phyloP scores from a whole-genome alignment of 441 rosid species.

The Populus hybrid region DNA sequence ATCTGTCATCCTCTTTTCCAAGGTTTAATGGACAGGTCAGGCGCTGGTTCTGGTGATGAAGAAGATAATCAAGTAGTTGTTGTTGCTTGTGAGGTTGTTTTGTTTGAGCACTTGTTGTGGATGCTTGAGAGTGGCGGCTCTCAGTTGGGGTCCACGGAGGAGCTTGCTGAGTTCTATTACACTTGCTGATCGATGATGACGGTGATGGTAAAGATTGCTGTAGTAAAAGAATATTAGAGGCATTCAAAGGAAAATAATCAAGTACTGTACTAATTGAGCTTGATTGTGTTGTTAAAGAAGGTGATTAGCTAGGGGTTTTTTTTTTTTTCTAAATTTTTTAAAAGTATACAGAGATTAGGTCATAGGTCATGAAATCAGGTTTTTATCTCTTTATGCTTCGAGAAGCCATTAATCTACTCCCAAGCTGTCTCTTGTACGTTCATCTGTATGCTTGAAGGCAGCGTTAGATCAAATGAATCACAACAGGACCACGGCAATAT shows the following conservation, averaged over 20 bases:
- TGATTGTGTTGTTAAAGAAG: background rate
- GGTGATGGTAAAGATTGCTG: background rate
- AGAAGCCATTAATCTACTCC: background rate
- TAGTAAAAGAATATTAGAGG: conserved; percentile 16
- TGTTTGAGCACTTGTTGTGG: conserved; percentile 93
- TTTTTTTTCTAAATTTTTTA: too few relatives aligned
- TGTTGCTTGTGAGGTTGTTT: conserved; percentile 80
- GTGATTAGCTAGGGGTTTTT: background rate
- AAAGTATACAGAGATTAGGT: too few relatives aligned
- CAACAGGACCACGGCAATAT: background rate
- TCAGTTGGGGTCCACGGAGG: conserved; percentile 61
- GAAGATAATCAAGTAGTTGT: conserved; percentile 36
- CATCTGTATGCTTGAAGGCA: background rate
- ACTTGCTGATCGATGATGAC: conserved; percentile 44
- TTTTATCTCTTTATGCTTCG: background rate
- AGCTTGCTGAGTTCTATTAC: conserved; percentile 59
- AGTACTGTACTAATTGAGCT: background rate
- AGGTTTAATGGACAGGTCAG: conserved; percentile 59
- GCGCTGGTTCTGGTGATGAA: conserved; percentile 15
- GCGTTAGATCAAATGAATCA: background rate
- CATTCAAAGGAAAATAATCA: background rate
- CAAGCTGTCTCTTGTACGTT: background rate
- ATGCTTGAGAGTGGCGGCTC: conserved; percentile 56
- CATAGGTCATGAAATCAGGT: background rate
- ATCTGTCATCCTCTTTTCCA: conserved; percentile 75